These are phyloP conservation scores for Pseudocercospora crystallina DNA, from an alignment of 2,329 filamentous ascomycete species.

Conservation along the genomic window DNA sequence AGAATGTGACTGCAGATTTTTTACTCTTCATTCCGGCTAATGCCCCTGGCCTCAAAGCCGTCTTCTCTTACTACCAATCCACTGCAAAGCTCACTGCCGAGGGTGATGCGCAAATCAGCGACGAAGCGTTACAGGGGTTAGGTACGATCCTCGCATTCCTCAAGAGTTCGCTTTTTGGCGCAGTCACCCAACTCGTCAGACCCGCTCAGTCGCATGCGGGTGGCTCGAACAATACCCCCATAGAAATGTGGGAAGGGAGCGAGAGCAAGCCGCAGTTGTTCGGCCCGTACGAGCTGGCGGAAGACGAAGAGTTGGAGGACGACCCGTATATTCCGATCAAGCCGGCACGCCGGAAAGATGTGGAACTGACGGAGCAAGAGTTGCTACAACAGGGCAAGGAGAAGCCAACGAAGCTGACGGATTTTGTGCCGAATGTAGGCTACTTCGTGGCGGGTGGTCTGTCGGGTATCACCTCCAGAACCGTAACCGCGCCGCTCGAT, in stretches of 20 bases:
- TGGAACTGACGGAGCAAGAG: conserved; percentile 9
- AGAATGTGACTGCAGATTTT: conserved; percentile 63
- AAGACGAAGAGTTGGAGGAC: conserved; percentile 22
- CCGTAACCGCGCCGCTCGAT: conserved; percentile 92
- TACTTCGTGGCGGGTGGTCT: conserved; percentile 96
- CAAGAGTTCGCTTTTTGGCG: conserved; percentile 72
- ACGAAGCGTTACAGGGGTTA: conserved; percentile 88
- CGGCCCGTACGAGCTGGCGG: conserved; percentile 3
- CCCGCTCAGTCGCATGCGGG: conserved; percentile 22
- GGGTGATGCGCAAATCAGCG: conserved; percentile 88
- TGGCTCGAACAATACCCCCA: conserved; percentile 18
- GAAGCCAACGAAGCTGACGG: conserved; percentile 53
- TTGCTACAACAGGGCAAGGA: conserved; percentile 18
- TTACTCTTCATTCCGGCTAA: conserved; percentile 79
- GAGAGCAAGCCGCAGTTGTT: conserved; percentile 21
- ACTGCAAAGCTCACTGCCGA: conserved; percentile 88
- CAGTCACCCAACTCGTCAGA: conserved; percentile 58
- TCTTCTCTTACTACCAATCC: conserved; percentile 87
- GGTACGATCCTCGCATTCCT: conserved; percentile 74
- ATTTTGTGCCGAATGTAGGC: conserved; percentile 77
- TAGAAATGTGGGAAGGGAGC: conserved; percentile 24
- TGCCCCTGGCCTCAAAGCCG: conserved; percentile 71
- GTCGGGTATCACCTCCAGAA: conserved; percentile 91
- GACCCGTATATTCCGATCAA: conserved; percentile 37
- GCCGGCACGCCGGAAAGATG: conserved; percentile 34